Conservation (phyloP, 768 basidiomycete species). For the Roridomyces roridus region DNA sequence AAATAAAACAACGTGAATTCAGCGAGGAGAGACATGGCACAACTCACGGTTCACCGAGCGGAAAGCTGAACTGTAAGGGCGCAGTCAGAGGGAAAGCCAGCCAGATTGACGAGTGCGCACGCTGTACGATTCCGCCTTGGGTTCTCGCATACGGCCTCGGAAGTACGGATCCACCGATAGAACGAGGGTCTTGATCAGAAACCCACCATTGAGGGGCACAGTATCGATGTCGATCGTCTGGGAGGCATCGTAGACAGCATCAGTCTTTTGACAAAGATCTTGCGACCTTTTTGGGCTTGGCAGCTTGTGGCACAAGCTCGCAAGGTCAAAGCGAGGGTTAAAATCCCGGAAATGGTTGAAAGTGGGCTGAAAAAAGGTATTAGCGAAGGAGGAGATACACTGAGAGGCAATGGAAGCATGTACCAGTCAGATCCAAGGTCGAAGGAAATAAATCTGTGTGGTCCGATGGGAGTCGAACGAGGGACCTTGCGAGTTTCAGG, state of each 20-base stretch:
- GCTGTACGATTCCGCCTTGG: slow-evolving; percentile 25
- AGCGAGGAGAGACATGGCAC: not conserved
- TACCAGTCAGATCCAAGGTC: no score
- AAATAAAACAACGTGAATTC: slow-evolving; percentile 2
- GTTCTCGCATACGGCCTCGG: slow-evolving; percentile 35
- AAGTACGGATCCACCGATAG: slow-evolving; percentile 47
- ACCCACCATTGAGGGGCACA: slow-evolving; percentile 37
- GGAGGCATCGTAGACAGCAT: slow-evolving; percentile 34
- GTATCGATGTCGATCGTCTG: slow-evolving; percentile 44
- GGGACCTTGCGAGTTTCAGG: no score
- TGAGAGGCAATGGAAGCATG: no score
- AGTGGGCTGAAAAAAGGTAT: no score
- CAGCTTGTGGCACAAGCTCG: no score
- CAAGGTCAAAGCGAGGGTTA: no score
- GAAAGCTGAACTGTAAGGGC: not conserved
- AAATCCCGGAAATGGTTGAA: no score
- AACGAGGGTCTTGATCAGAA: slow-evolving; percentile 44
- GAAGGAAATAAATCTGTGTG: no score
- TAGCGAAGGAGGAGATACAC: no score
- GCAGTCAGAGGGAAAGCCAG: not conserved
- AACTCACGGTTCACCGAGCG: slow-evolving; percentile 27
- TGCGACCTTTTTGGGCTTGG: no score
- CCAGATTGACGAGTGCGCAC: slow-evolving; percentile 19
- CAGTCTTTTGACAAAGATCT: no score
- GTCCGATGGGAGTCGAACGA: no score